phyloP scores from a whole-genome alignment of 2,329 filamentous ascomycete genomes.

The Tolypocladium ophioglossoides region DNA sequence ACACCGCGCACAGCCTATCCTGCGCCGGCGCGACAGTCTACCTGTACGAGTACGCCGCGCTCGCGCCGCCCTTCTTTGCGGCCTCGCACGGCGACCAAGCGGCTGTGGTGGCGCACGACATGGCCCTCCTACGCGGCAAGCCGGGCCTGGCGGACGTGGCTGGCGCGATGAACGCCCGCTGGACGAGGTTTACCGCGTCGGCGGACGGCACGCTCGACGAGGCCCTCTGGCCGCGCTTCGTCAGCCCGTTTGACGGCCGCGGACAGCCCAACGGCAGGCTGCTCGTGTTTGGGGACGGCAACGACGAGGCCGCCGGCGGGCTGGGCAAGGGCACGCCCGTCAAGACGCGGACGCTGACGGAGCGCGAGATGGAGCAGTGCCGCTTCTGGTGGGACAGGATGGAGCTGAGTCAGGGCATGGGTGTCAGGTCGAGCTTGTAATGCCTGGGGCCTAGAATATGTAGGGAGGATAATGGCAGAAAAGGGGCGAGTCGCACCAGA shows the following conservation, averaged over 20 bases:
- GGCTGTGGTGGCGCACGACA: constrained; percentile 31
- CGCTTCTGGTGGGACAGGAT: constrained; percentile 51
- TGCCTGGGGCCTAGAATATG: background rate
- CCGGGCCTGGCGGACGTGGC: constrained; percentile 28
- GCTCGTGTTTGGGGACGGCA: constrained; percentile 49
- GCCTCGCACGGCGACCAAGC: constrained; percentile 39
- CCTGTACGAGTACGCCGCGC: constrained; percentile 50
- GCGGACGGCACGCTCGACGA: constrained; percentile 9
- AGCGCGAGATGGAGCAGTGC: constrained; percentile 36
- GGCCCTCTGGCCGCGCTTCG: constrained; percentile 30
- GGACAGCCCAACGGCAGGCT: constrained; percentile 21
- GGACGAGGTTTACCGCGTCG: constrained; percentile 25
- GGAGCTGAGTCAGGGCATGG: constrained; percentile 17
- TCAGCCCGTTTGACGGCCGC: constrained; percentile 23
- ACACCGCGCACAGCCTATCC: constrained; percentile 37
- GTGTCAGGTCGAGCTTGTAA: background rate
- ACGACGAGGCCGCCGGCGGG: constrained; percentile 39
- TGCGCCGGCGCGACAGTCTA: constrained; percentile 28
- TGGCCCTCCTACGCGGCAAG: constrained; percentile 17
- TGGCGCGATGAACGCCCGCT: constrained; percentile 31
- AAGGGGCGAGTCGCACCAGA: background rate
- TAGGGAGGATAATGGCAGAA: background rate
- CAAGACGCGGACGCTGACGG: constrained; percentile 28
- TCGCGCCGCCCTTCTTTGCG: constrained; percentile 21
- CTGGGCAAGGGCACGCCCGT: constrained; percentile 30